Conservation (phyloP, 345 rosid genomes). For the Heritiera littoralis region DNA sequence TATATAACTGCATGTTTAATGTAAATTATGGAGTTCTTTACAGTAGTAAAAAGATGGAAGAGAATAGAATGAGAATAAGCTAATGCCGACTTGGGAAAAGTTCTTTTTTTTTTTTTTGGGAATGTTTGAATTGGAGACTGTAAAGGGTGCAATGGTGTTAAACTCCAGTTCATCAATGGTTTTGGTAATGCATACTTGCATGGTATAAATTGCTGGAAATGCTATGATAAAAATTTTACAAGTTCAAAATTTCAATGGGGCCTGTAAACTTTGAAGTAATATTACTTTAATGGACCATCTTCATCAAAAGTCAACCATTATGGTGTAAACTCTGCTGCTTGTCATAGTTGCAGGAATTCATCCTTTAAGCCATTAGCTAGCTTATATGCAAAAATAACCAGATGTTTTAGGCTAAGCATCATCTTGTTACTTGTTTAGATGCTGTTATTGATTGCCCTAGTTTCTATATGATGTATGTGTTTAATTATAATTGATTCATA, state of each 20-base stretch:
- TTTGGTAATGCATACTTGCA: background rate
- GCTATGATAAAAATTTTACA: background rate
- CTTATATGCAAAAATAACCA: slow-evolving; percentile 1
- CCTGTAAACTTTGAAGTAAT: background rate
- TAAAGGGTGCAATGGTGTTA: background rate
- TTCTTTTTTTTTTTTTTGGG: background rate
- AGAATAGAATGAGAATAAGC: background rate
- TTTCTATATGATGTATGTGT: background rate
- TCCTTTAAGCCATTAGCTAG: background rate
- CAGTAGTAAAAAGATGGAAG: background rate
- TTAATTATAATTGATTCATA: background rate
- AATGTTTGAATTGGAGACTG: background rate
- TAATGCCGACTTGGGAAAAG: background rate
- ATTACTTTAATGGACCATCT: background rate
- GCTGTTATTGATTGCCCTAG: background rate
- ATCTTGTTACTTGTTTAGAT: slow-evolving; percentile 1
- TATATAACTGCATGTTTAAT: background rate
- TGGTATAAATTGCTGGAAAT: background rate
- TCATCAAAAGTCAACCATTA: background rate
- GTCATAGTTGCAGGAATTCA: background rate
- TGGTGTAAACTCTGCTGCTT: background rate
- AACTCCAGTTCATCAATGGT: background rate
- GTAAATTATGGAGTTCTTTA: background rate
- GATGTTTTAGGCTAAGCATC: background rate
- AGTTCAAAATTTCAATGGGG: background rate